These are phyloP conservation scores for Carex littledalei DNA, from an alignment of 176 grass and related monocot genomes.

Conservation along the genomic window DNA sequence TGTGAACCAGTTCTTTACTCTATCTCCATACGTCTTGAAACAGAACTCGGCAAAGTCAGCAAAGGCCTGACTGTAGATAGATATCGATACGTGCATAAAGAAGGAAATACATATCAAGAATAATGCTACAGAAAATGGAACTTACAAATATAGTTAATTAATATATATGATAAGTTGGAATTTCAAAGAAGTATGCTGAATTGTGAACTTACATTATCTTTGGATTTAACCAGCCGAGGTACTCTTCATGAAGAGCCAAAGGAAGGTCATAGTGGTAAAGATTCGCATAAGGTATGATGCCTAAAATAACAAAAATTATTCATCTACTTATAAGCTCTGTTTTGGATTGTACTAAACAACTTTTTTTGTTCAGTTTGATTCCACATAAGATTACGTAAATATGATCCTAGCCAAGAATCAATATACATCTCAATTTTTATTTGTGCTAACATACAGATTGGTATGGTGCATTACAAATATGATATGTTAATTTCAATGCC, in stretches of 20 bases:
- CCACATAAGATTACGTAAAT: not conserved
- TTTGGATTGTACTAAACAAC: not conserved
- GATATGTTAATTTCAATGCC: not conserved
- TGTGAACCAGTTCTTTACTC: slow-evolving; percentile 93
- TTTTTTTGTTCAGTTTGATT: not conserved
- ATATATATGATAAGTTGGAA: not conserved
- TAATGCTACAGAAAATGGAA: not conserved
- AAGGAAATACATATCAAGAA: not conserved
- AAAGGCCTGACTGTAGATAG: slow-evolving; percentile 41
- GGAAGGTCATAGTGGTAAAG: slow-evolving; percentile 97
- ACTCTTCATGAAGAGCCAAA: slow-evolving; percentile 65
- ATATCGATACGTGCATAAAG: not conserved
- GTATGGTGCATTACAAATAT: not conserved
- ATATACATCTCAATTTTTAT: not conserved
- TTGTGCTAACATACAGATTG: not conserved
- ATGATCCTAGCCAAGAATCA: not conserved
- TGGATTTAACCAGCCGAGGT: slow-evolving; percentile 66
- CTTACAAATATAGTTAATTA: not conserved
- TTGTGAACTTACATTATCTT: slow-evolving; percentile 58
- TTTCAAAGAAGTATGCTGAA: no score
- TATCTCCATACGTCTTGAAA: slow-evolving; percentile 65
- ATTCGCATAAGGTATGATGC: slow-evolving; percentile 73
- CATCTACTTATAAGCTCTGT: not conserved
- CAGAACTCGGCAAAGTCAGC: slow-evolving; percentile 76
- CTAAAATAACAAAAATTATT: slow-evolving; percentile 28